phyloP scores from a whole-genome alignment of 176 grass and related monocot genomes.

The Raddia guianensis region DNA sequence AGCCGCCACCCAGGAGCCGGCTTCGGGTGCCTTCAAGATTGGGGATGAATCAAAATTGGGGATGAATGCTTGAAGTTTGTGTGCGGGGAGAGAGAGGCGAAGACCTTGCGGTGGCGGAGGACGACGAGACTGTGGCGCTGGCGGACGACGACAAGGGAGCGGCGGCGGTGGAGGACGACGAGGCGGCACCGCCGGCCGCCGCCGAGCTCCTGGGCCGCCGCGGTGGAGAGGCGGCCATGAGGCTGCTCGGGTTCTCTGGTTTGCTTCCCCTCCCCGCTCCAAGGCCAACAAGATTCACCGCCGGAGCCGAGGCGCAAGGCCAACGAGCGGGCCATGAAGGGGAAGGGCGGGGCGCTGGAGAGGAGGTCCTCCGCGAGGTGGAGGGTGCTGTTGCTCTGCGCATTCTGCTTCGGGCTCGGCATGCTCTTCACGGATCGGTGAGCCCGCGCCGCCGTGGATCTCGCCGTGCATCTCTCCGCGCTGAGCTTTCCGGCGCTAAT shows the following conservation, averaged over 20 bases:
- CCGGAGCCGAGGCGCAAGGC: neutral
- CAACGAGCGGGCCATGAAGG: conserved; percentile 56
- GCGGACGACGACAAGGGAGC: too few species aligned
- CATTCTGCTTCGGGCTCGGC: conserved; percentile 79
- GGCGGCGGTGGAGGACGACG: too few species aligned
- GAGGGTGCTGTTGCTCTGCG: conserved; percentile 67
- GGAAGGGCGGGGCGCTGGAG: conserved; percentile 45
- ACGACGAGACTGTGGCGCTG: too few species aligned
- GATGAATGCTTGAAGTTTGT: too few species aligned
- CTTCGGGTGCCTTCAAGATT: too few species aligned
- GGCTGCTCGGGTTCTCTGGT: conserved; percentile 20
- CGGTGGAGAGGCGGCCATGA: too few species aligned
- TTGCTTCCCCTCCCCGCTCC: conserved; percentile 21
- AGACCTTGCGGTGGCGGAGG: too few species aligned
- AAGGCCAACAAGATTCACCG: conserved; percentile 41
- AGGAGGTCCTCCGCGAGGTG: conserved; percentile 65
- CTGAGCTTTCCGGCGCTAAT: too few species aligned
- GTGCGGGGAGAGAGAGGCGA: too few species aligned
- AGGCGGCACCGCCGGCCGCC: too few species aligned
- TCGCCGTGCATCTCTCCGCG: neutral
- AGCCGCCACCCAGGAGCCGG: conserved; percentile 29
- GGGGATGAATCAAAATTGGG: too few species aligned
- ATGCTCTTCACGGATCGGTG: conserved; percentile 88
- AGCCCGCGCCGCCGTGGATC: conserved; percentile 36
- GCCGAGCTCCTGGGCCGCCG: too few species aligned